Evolutionary conservation across 1,284 basidiomycete species (phyloP), one percentile per base, ranked within the genome.

Genomic region (Marasmius tenuissimus): DNA sequence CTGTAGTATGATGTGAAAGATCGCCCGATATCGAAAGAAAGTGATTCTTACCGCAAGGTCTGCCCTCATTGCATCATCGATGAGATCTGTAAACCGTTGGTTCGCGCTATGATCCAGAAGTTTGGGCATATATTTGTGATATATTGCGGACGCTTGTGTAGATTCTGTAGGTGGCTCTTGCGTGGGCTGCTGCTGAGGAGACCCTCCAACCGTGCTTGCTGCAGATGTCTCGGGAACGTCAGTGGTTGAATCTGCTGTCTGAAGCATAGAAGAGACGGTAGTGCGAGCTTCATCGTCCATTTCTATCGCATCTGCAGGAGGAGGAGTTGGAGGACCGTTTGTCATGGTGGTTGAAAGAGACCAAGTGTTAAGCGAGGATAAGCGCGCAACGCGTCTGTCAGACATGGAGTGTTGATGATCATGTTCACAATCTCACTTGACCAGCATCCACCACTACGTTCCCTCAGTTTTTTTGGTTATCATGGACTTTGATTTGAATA

Each of bases 321-420:
- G 86, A 37, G 86, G 85, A 7, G 86, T 87, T 10, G 83, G 85
- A 51, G 85, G 85, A 20, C 78, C 82, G 64, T 74, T 74, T 49
- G 59, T 70, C 72, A 76, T 73, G 63, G 58, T 65, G 62, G 63
- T 60, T 48, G 61, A n/a, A 18, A 61, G 27, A 27, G 27, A 27
- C 27, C 27, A 27, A 27, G 27, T 2, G 56, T 56, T 27, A 42
- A 27, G 27, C 48, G n/a, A n/a, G 42, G 33, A 42, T 51, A 50
- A 38, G 39, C 33, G 55, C 35, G 38, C 38, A 38, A 27, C 33
- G 20, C 35, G 22, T 40, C 40, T 37, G 27, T 27, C 27, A 27
- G 4, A 27, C 27, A 27, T 4, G 27, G 27, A 27, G 27, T 27
- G 27, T 27, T 27, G 27, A 27, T 27, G 27, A 27, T 27, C 27